phyloP scores from a whole-genome alignment of 1,139 yeast genomes.

The Lodderomyces elongisporus region DNA sequence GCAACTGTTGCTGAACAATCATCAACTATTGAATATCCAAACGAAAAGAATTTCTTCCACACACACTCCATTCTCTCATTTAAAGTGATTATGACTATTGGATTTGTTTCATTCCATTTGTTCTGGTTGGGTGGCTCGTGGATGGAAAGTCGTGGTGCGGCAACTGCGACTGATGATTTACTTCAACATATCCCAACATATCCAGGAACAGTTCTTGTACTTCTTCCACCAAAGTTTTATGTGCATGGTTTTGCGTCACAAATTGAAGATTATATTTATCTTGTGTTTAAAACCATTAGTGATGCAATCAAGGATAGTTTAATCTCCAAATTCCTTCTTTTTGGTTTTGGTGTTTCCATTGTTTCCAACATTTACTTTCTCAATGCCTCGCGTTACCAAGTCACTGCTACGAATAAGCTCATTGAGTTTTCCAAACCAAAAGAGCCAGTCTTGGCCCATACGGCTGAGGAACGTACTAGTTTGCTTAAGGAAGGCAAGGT shows the following conservation, averaged over 20 bases:
- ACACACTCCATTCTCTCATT: conserved; percentile 49
- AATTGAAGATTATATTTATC: conserved; percentile 58
- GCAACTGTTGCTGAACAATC: conserved; percentile 54
- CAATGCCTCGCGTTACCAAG: conserved; percentile 65
- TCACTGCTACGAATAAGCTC: conserved; percentile 39
- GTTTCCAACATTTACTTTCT: conserved; percentile 80
- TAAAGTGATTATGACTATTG: conserved; percentile 62
- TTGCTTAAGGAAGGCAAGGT: conserved; percentile 47
- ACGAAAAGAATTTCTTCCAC: conserved; percentile 24
- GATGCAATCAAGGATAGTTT: conserved; percentile 77
- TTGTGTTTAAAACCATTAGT: conserved; percentile 54
- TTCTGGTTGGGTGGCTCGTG: conserved; percentile 73
- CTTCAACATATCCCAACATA: conserved; percentile 42
- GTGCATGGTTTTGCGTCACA: conserved; percentile 58
- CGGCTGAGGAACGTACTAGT: conserved; percentile 28
- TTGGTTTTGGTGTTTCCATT: conserved; percentile 70
- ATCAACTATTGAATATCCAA: conserved; percentile 44
- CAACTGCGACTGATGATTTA: conserved; percentile 32
- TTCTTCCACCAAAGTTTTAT: conserved; percentile 63
- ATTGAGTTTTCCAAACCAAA: conserved; percentile 34
- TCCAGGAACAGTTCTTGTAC: conserved; percentile 56
- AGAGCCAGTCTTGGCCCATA: too few relatives aligned
- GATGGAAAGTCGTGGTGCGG: conserved; percentile 48
- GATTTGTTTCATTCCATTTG: conserved; percentile 68
- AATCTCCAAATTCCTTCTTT: conserved; percentile 70